phyloP scores from a whole-genome alignment of 495 filamentous ascomycete species.

The Diplogelasinospora grovesii region DNA sequence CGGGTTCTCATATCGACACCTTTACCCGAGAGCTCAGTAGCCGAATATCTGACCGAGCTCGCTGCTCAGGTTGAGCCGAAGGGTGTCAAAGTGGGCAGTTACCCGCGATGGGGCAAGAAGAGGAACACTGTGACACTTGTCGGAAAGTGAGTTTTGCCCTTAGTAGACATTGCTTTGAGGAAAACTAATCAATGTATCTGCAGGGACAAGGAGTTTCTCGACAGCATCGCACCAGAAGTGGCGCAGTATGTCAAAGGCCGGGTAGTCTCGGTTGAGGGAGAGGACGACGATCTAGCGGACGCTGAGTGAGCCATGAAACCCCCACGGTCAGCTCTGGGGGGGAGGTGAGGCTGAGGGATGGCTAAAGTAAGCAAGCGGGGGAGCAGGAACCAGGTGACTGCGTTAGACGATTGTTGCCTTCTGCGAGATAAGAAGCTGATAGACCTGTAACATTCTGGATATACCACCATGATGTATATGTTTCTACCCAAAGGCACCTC shows the following conservation, averaged over 20 bases:
- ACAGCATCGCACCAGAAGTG: constrained; percentile 46
- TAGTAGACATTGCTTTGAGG: background rate
- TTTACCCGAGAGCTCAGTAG: constrained; percentile 75
- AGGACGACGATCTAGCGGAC: constrained; percentile 31
- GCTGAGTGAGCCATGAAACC: too few species aligned
- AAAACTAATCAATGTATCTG: constrained; percentile 2
- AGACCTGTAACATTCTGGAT: too few species aligned
- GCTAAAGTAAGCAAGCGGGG: too few species aligned
- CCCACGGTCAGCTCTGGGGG: too few species aligned
- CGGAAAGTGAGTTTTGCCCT: constrained; percentile 43
- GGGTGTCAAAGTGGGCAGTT: constrained; percentile 93
- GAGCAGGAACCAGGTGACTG: too few species aligned
- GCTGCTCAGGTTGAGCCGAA: constrained; percentile 60
- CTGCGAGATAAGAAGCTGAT: too few species aligned
- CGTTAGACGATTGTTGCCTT: too few species aligned
- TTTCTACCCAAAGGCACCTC: too few species aligned
- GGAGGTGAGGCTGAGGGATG: too few species aligned
- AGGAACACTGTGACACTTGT: constrained; percentile 89
- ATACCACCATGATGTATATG: too few species aligned
- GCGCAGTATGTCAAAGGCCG: constrained; percentile 39
- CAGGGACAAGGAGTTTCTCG: constrained; percentile 43
- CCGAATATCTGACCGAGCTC: constrained; percentile 72
- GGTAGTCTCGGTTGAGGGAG: constrained; percentile 37
- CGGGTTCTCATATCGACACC: constrained; percentile 82
- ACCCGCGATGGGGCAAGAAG: constrained; percentile 85